Conservation (phyloP, 768 basidiomycete genomes). For the Baorangia bicolor region DNA sequence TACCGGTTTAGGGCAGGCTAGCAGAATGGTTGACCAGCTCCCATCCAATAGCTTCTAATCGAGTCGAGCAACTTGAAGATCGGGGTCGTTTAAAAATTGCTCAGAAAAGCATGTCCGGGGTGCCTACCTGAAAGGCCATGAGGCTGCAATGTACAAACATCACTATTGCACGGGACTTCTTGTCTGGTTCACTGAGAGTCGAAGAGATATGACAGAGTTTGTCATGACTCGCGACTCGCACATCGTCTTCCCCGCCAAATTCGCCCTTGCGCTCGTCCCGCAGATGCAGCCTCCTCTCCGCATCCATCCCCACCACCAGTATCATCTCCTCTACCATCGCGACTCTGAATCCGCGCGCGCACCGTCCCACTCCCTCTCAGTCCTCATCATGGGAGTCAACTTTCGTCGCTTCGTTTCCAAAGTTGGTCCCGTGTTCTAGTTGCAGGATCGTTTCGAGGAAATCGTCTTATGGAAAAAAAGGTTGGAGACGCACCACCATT, state of each 20-base stretch:
- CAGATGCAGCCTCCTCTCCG: conserved; percentile 36
- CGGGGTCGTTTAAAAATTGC: too few relatives aligned
- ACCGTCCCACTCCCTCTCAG: conserved; percentile 45
- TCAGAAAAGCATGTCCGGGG: too few relatives aligned
- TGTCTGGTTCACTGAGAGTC: too few relatives aligned
- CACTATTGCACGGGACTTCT: too few relatives aligned
- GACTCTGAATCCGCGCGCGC: conserved; percentile 20
- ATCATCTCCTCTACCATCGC: conserved; percentile 20
- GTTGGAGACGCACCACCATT: conserved; percentile 65
- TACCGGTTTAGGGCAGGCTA: too few relatives aligned
- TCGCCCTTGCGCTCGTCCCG: conserved; percentile 38
- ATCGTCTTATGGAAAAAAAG: conserved; percentile 36
- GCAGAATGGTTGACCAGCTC: too few relatives aligned
- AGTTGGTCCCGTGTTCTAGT: conserved; percentile 82
- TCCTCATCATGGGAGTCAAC: conserved; percentile 61
- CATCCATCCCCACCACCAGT: conserved; percentile 17
- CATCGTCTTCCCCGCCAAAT: conserved; percentile 30
- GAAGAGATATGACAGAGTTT: too few relatives aligned
- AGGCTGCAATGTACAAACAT: too few relatives aligned
- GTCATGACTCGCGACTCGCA: too few relatives aligned
- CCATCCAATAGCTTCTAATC: too few relatives aligned
- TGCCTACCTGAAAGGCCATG: too few relatives aligned
- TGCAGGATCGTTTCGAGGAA: conserved; percentile 87
- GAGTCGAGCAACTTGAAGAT: too few relatives aligned
- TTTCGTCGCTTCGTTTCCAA: conserved; percentile 79